Evolutionary conservation across 192 early-diverging fungal species (phyloP), one percentile per base, ranked within the genome.

Genomic region (Coemansia sp.): DNA sequence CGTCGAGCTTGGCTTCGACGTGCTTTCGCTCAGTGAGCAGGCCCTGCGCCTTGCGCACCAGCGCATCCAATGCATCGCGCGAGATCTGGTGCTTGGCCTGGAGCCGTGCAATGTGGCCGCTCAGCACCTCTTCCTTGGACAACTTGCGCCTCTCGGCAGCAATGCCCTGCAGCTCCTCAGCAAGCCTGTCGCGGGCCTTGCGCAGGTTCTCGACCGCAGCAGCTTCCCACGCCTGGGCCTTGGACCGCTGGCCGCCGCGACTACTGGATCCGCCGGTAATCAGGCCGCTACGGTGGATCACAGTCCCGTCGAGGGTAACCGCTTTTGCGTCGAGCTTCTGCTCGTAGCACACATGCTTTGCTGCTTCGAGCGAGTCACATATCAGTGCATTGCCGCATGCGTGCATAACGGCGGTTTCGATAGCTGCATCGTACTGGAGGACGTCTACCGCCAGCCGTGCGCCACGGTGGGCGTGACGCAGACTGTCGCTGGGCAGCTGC

Each of bases 231-330:
- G 86, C 62, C 38, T 82, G 74, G 13, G 80, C 73, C 46, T 75
- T 48, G 17, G 50, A 40, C 5, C 61, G 44, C 48, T 51, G 54
- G 67, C 73, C 14, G 34, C 54, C 5, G 68, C 56, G 37, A 70
- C 63, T 36, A 47, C 67, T 71, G 27, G 77, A 62, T 4, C 87
- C 87, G 50, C 88, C 97, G 3, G 95, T 98, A 35, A 99, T 98
- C 58, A 96, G 71, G 22, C 97, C 97, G 40, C 83, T 93, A 52
- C 90, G 93, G 67, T 98, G 94, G 55, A 99, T 90, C 17, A 98
- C 79, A 1, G 85, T 87, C 22, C 95, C 95, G 56, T 98, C 95
- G 56, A 98, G 72, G 1, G 89, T 84, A 4, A 98, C 92, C 30
- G 88, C 84, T 70, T 96, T 91, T 43, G 94, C 86, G 38, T 92